These are phyloP conservation scores for Limtongozyma cylindracea DNA, from an alignment of 805 yeast species.

Conservation along the genomic window DNA sequence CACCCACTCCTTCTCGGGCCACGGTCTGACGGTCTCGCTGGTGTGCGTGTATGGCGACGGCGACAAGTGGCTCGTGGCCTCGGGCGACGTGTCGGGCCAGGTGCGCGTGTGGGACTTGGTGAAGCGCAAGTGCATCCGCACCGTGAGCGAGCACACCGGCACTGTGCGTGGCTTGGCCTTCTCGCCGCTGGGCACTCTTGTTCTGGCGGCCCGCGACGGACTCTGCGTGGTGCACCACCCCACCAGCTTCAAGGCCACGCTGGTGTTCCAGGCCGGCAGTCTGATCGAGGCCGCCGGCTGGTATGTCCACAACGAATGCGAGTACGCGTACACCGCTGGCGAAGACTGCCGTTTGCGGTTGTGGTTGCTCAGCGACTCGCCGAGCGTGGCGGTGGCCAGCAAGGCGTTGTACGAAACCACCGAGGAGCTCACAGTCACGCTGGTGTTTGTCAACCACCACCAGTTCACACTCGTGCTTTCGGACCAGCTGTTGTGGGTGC, in stretches of 20 bases:
- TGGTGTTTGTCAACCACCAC: conserved; percentile 17
- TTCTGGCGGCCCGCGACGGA: conserved; percentile 74
- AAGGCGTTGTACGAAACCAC: conserved; percentile 22
- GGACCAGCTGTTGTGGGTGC: conserved; percentile 56
- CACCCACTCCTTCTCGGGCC: conserved; percentile 85
- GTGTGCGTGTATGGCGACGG: conserved; percentile 49
- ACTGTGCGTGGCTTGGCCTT: conserved; percentile 77
- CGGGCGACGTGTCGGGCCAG: conserved; percentile 36
- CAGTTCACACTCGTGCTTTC: conserved; percentile 29
- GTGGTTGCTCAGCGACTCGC: conserved; percentile 21
- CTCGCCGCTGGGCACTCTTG: conserved; percentile 18
- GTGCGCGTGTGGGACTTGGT: conserved; percentile 39
- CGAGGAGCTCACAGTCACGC: conserved; percentile 54
- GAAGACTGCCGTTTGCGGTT: conserved; percentile 41
- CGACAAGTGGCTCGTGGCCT: conserved; percentile 49
- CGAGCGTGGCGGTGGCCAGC: no score
- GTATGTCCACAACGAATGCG: no score
- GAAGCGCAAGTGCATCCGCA: conserved; percentile 40
- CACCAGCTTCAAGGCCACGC: no score
- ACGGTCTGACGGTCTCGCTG: conserved; percentile 70
- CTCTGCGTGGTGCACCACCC: conserved; percentile 35
- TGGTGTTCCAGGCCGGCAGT: no score
- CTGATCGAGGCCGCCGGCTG: no score
- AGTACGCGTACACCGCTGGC: no score
- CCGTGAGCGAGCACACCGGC: conserved; percentile 49